phyloP scores from a whole-genome alignment of 768 basidiomycete genomes.

The Russula earlei region DNA sequence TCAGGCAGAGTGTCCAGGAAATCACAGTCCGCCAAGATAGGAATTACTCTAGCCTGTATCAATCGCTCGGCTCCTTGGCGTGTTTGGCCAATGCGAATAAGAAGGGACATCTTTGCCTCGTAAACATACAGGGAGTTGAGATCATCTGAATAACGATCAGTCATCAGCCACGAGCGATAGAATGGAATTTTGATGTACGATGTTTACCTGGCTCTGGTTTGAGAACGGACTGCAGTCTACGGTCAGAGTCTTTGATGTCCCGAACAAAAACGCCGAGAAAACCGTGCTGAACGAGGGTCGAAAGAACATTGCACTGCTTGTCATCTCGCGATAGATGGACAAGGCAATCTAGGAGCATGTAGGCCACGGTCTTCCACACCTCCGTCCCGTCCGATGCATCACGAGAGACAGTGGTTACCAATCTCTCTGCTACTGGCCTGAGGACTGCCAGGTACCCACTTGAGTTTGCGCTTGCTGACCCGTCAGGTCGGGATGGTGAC shows the following conservation, averaged over 20 bases:
- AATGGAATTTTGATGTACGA: neutral
- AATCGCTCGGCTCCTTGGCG: slow-evolving; percentile 78
- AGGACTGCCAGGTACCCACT: slow-evolving; percentile 56
- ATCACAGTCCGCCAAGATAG: slow-evolving; percentile 72
- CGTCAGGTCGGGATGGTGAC: slow-evolving; percentile 15
- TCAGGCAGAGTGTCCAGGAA: slow-evolving; percentile 82
- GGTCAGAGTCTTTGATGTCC: slow-evolving; percentile 77
- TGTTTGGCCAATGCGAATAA: slow-evolving; percentile 77
- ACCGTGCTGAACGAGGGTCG: slow-evolving; percentile 58
- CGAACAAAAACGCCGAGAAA: slow-evolving; percentile 74
- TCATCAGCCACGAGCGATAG: neutral
- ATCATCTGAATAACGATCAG: slow-evolving; percentile 46
- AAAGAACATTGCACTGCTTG: slow-evolving; percentile 53
- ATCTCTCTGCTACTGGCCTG: slow-evolving; percentile 57
- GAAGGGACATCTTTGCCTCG: slow-evolving; percentile 87
- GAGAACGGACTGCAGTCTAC: slow-evolving; percentile 61
- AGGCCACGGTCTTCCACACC: slow-evolving; percentile 95
- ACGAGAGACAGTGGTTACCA: slow-evolving; percentile 65
- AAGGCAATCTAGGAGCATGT: slow-evolving; percentile 79
- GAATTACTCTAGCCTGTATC: slow-evolving; percentile 66
- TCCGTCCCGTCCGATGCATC: slow-evolving; percentile 93
- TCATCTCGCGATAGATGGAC: slow-evolving; percentile 62
- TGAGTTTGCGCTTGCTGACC: slow-evolving; percentile 21
- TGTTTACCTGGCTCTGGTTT: slow-evolving; percentile 78
- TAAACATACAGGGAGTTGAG: slow-evolving; percentile 89